Evolutionary conservation across 2,329 filamentous ascomycete genomes (phyloP).

Genomic region (Fusarium sp.): DNA sequence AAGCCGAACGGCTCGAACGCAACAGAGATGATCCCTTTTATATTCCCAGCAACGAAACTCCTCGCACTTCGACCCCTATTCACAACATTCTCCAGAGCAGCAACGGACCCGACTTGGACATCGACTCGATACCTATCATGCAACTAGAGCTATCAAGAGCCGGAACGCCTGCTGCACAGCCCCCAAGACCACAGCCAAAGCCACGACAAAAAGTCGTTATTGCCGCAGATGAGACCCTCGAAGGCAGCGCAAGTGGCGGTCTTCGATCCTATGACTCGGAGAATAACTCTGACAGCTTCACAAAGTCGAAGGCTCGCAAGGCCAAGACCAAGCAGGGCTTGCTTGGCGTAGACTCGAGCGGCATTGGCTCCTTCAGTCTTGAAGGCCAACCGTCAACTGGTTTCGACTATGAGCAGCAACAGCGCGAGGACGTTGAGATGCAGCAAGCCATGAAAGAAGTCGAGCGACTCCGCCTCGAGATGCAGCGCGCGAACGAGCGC

Average conservation of each 20-base stretch:
- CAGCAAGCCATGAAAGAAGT: conserved; percentile 87
- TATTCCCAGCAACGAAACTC: conserved; percentile 69
- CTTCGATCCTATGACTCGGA: conserved; percentile 63
- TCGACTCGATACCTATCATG: conserved; percentile 97
- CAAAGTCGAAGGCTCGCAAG: conserved; percentile 61
- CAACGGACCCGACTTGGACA: conserved; percentile 83
- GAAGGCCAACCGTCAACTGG: conserved; percentile 54
- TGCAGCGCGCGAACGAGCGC: conserved; percentile 83
- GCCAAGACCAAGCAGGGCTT: conserved; percentile 72
- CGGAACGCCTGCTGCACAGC: conserved; percentile 42
- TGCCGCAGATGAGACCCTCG: conserved; percentile 78
- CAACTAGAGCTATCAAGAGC: conserved; percentile 79
- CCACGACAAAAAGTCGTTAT: conserved; percentile 72
- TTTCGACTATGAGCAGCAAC: conserved; percentile 71
- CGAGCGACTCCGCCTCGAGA: conserved; percentile 84
- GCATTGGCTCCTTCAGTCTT: conserved; percentile 77
- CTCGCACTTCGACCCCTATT: conserved; percentile 77
- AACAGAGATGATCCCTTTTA: conserved; percentile 97
- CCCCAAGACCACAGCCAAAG: conserved; percentile 51
- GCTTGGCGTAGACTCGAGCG: conserved; percentile 88
- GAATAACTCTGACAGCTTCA: conserved; percentile 57
- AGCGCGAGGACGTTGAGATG: conserved; percentile 89
- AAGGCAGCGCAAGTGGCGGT: conserved; percentile 60
- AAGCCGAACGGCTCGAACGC: conserved; percentile 80
- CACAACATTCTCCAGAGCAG: conserved; percentile 78